Evolutionary conservation across 768 basidiomycete species (phyloP).

Genomic region (Suillus tomentosus): DNA sequence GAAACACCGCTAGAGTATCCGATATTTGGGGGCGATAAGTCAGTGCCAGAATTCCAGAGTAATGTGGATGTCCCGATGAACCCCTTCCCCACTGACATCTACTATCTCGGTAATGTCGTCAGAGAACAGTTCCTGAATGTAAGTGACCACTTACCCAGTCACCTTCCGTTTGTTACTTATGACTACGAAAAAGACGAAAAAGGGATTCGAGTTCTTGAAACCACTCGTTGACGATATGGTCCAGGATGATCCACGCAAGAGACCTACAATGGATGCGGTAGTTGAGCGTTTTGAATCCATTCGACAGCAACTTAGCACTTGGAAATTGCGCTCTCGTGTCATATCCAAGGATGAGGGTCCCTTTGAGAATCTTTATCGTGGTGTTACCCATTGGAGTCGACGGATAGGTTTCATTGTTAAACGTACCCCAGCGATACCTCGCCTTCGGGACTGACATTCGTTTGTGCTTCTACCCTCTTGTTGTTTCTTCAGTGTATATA

Average conservation of each 20-base stretch:
- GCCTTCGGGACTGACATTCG: too few relatives aligned
- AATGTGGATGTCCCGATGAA: conserved; percentile 25
- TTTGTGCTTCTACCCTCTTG: background rate
- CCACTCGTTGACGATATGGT: too few relatives aligned
- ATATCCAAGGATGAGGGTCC: too few relatives aligned
- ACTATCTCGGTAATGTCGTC: conserved; percentile 43
- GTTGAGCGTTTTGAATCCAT: too few relatives aligned
- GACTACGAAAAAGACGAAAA: conserved; percentile 1
- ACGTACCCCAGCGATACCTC: too few relatives aligned
- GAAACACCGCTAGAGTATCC: conserved; percentile 29
- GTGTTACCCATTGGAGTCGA: too few relatives aligned
- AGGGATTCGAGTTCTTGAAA: conserved; percentile 27
- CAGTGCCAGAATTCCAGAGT: conserved; percentile 42
- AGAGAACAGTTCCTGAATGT: conserved; percentile 36
- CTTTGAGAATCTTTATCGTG: too few relatives aligned
- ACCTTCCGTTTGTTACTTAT: background rate
- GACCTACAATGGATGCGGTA: too few relatives aligned
- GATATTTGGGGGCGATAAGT: conserved; percentile 43
- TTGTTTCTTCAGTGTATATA: background rate
- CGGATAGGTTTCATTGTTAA: too few relatives aligned
- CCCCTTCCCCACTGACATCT: conserved; percentile 47
- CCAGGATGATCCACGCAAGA: too few relatives aligned
- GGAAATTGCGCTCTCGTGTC: too few relatives aligned
- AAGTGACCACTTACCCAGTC: background rate
- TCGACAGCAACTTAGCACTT: too few relatives aligned